phyloP scores from a whole-genome alignment of 495 filamentous ascomycete species.

The Talaromyces wortmannii region DNA sequence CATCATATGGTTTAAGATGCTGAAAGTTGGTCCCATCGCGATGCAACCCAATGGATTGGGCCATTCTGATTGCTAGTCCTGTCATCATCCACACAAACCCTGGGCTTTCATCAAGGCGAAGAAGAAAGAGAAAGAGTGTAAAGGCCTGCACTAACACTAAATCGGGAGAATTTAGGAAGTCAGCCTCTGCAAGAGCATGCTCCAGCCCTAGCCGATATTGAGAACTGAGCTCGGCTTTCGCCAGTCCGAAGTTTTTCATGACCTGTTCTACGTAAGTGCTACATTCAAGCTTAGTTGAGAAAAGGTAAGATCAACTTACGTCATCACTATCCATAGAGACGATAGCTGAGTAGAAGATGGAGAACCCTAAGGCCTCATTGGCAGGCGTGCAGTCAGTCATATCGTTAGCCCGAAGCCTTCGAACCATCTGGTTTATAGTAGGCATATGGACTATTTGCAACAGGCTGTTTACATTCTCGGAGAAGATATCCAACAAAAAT shows the following conservation, averaged over 20 bases:
- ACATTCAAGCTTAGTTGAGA: not conserved
- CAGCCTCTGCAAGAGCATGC: slow-evolving; percentile 58
- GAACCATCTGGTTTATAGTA: slow-evolving; percentile 38
- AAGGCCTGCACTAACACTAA: slow-evolving; percentile 45
- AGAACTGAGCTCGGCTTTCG: slow-evolving; percentile 40
- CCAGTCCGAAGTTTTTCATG: slow-evolving; percentile 37
- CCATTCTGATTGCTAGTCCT: slow-evolving; percentile 61
- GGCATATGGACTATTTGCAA: slow-evolving; percentile 46
- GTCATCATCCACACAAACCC: slow-evolving; percentile 52
- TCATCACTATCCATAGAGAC: slow-evolving; percentile 53
- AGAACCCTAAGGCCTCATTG: slow-evolving; percentile 52
- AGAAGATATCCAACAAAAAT: slow-evolving; percentile 42
- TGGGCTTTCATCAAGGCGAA: slow-evolving; percentile 48
- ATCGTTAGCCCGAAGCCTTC: slow-evolving; percentile 23
- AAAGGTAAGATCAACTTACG: slow-evolving; percentile 5
- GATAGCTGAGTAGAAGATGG: slow-evolving; percentile 53
- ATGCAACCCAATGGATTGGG: slow-evolving; percentile 65
- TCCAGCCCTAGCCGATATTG: slow-evolving; percentile 56
- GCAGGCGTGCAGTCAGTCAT: slow-evolving; percentile 25
- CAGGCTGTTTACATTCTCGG: slow-evolving; percentile 46
- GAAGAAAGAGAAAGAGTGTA: slow-evolving; percentile 48
- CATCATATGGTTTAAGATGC: slow-evolving; percentile 54
- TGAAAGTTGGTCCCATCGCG: slow-evolving; percentile 55
- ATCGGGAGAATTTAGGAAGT: slow-evolving; percentile 64
- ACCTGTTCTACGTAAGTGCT: slow-evolving; percentile 16